These are phyloP conservation scores for Scedosporium dehoogii DNA, from an alignment of 2,329 filamentous ascomycete genomes.

Conservation along the genomic window DNA sequence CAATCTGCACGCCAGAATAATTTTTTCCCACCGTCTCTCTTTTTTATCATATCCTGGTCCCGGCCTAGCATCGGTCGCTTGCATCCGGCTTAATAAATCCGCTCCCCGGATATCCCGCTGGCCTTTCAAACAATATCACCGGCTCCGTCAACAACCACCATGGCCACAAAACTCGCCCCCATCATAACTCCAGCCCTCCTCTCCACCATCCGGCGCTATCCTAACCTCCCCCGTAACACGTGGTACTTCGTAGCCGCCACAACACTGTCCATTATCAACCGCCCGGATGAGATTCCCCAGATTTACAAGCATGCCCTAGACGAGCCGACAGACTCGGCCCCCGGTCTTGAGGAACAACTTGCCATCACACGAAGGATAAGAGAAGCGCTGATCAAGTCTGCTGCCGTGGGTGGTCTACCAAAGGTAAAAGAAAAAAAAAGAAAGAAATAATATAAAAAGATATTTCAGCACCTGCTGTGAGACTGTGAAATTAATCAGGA, in stretches of 20 bases:
- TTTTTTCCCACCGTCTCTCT: not conserved
- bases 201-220: constrained; percentile 26
- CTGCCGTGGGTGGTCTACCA: constrained; percentile 37
- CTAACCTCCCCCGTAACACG: constrained; percentile 30
- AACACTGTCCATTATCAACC: constrained; percentile 35
- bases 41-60: not conserved
- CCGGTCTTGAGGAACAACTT: constrained; percentile 25
- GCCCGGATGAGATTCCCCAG: constrained; percentile 34
- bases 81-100: not conserved
- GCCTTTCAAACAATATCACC: not conserved
- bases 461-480: not conserved
- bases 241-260: constrained; percentile 40
- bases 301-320: constrained; percentile 33
- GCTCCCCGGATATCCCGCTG: not conserved
- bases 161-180: constrained; percentile 12
- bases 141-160: not conserved
- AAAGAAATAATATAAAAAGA: not conserved
- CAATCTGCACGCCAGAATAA: not conserved
- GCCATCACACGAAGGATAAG: constrained; percentile 34
- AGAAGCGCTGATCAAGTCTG: constrained; percentile 38
- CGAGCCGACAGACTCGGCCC: constrained; percentile 13
- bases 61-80: not conserved
- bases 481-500: no score
- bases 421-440: constrained; percentile 25
- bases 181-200: constrained; percentile 31